Evolutionary conservation across 768 basidiomycete genomes (phyloP).

Genomic region (Tremella fuciformis): DNA sequence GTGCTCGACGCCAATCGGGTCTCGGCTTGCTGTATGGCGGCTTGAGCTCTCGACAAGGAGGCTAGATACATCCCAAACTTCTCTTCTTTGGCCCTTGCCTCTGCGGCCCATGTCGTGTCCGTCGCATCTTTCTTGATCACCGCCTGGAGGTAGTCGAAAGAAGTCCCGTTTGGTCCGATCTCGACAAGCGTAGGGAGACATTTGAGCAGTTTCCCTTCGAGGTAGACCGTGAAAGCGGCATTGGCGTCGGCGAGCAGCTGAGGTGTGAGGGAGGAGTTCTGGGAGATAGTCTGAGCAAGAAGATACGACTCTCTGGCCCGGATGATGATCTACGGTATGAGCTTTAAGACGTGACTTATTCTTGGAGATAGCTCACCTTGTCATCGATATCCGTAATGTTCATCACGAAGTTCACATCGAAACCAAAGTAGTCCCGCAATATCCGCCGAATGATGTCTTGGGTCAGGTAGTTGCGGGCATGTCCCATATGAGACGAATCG

Average conservation of each 20-base stretch:
- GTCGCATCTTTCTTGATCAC: constrained; percentile 56
- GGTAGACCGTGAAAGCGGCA: constrained; percentile 65
- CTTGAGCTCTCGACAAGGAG: constrained; percentile 63
- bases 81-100: constrained; percentile 74
- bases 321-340: constrained; percentile 71
- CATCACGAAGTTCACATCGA: constrained; percentile 98
- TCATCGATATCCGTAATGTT: constrained; percentile 99
- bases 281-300: constrained; percentile 47
- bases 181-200: constrained; percentile 65
- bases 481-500: constrained; percentile 97
- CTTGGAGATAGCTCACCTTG: constrained; percentile 62
- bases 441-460: constrained; percentile 88
- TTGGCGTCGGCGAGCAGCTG: constrained; percentile 61
- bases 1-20: constrained; percentile 55
- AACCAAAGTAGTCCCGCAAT: constrained; percentile 91
- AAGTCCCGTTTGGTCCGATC: constrained; percentile 52
- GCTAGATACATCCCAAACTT: constrained; percentile 88
- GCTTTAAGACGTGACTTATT: not conserved
- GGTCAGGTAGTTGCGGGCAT: constrained; percentile 90
- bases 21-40: constrained; percentile 61
- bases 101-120: constrained; percentile 66
- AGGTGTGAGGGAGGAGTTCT: constrained; percentile 56
- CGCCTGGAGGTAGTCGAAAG: constrained; percentile 62
- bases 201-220: constrained; percentile 62
- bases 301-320: constrained; percentile 67